These are phyloP conservation scores for Astrothelium subdiscretum DNA, from an alignment of 495 filamentous ascomycete genomes.

Conservation along the genomic window DNA sequence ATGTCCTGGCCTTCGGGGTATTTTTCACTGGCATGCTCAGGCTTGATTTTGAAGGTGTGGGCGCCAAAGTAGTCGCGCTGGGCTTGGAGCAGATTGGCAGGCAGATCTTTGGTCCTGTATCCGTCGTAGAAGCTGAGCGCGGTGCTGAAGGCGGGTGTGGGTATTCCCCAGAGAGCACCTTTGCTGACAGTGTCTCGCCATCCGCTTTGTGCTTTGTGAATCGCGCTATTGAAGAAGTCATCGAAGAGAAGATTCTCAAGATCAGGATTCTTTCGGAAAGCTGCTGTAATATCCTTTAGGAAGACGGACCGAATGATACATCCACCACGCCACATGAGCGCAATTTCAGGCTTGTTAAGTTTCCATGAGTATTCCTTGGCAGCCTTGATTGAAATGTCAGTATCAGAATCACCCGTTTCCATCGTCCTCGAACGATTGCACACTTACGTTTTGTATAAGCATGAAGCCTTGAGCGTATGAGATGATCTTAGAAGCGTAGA, in stretches of 20 bases:
- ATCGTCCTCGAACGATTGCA: not conserved
- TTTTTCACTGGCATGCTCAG: slow-evolving; percentile 69
- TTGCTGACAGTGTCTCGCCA: slow-evolving; percentile 94
- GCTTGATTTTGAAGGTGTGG: slow-evolving; percentile 97
- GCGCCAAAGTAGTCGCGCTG: slow-evolving; percentile 99
- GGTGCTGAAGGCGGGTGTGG: slow-evolving; percentile 89
- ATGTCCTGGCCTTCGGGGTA: slow-evolving; percentile 82
- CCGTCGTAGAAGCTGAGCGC: slow-evolving; percentile 97
- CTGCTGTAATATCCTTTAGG: slow-evolving; percentile 96
- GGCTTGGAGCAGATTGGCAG: slow-evolving; percentile 94
- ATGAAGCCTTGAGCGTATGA: slow-evolving; percentile 99
- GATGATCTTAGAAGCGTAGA: slow-evolving; percentile 99
- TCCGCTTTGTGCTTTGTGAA: slow-evolving; percentile 87
- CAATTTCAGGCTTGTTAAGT: slow-evolving; percentile 99
- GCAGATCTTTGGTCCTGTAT: slow-evolving; percentile 87
- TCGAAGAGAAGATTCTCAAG: slow-evolving; percentile 97
- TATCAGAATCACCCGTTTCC: slow-evolving; percentile 12
- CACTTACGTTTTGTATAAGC: slow-evolving; percentile 92
- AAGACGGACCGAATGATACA: slow-evolving; percentile 99
- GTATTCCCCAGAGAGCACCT: slow-evolving; percentile 85
- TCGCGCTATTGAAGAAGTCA: slow-evolving; percentile 98
- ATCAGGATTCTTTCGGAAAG: slow-evolving; percentile 88
- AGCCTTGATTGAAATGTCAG: slow-evolving; percentile 41
- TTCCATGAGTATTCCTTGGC: slow-evolving; percentile 95
- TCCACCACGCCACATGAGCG: slow-evolving; percentile 98